Evolutionary conservation across 106 monocot genomes (phyloP).

Genomic region (Dendrobium catenatum): DNA sequence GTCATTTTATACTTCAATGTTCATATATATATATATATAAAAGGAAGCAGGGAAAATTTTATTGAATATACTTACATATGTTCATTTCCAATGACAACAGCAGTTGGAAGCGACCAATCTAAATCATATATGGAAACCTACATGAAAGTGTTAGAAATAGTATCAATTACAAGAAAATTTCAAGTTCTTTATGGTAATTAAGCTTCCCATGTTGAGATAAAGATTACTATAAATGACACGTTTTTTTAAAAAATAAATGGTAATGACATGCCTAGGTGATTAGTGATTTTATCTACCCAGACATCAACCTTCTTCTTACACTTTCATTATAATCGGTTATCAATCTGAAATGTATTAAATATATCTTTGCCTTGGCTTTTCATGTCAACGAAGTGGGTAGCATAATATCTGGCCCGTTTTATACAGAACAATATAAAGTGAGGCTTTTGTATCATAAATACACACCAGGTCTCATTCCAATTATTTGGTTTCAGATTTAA

Average conservation of each 20-base stretch:
- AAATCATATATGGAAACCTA: conserved; percentile 82
- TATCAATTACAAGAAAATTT: background rate
- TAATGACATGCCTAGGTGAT: background rate
- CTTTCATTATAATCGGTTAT: background rate
- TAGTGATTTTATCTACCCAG: background rate
- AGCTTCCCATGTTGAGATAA: background rate
- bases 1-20: background rate
- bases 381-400: too few relatives aligned
- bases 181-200: background rate
- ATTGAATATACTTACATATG: conserved; percentile 38
- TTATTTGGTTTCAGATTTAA: too few relatives aligned
- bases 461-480: too few relatives aligned
- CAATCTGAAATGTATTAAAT: background rate
- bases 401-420: too few relatives aligned
- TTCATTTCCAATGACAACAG: conserved; percentile 97
- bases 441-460: too few relatives aligned
- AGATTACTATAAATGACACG: background rate
- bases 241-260: background rate
- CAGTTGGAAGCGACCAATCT: conserved; percentile 94
- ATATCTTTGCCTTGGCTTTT: too few relatives aligned
- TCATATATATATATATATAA: background rate
- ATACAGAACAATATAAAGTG: too few relatives aligned
- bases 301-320: background rate
- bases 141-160: background rate
- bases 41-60: too few relatives aligned